Conservation (phyloP, 768 basidiomycete genomes). For the Rhodotorula toruloides region DNA sequence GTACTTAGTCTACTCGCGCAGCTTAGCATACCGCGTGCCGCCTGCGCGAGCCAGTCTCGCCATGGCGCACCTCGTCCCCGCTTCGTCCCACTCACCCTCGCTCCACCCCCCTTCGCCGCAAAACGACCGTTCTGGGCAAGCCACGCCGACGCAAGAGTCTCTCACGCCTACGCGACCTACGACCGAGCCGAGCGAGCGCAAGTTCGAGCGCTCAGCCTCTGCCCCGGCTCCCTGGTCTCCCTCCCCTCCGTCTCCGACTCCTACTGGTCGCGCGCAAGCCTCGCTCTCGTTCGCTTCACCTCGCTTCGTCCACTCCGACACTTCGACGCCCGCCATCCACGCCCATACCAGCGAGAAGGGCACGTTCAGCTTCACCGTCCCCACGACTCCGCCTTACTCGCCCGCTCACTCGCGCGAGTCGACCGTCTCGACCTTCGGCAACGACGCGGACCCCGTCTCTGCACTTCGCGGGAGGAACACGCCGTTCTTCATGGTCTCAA, state of each 20-base stretch:
- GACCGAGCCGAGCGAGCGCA: no score
- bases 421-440: no score
- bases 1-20: not conserved
- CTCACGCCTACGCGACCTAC: no score
- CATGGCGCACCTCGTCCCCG: no score
- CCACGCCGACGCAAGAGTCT: no score
- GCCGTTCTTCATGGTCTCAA: slow-evolving; percentile 5
- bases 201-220: no score
- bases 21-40: not conserved
- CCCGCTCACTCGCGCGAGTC: not conserved
- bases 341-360: no score
- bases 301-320: not conserved
- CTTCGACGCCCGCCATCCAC: not conserved
- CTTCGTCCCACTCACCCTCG: no score
- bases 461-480: not conserved
- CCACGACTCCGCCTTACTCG: not conserved
- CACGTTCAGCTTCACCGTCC: not conserved
- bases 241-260: not conserved
- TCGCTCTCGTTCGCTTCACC: not conserved
- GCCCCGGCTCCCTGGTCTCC: not conserved
- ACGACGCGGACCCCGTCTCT: not conserved
- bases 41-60: no score
- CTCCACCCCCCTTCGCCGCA: no score
- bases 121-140: no score
- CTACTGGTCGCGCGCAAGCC: not conserved